These are phyloP conservation scores for Trichoderma arundinaceum DNA, from an alignment of 2,329 filamentous ascomycete species.

Conservation along the genomic window DNA sequence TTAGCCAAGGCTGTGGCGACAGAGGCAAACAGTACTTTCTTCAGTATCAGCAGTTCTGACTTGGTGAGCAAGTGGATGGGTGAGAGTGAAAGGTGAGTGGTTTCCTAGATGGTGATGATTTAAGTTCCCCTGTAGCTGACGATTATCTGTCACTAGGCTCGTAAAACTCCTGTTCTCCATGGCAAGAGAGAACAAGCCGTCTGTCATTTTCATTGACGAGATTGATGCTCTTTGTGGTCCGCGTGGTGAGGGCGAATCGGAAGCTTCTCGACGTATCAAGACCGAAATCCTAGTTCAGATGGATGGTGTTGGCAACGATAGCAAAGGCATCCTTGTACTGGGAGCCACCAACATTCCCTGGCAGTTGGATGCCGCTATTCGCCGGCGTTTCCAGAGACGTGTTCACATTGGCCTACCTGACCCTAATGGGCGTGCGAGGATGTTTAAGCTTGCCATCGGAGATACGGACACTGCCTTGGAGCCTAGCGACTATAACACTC, in stretches of 20 bases:
- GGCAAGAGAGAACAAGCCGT: constrained; percentile 96
- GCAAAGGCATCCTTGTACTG: constrained; percentile 88
- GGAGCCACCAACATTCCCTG: constrained; percentile 98
- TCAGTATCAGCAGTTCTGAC: constrained; percentile 97
- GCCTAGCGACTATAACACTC: constrained; percentile 75
- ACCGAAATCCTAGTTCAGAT: constrained; percentile 98
- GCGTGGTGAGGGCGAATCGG: constrained; percentile 91
- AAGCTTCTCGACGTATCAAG: constrained; percentile 96
- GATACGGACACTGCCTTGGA: constrained; percentile 86
- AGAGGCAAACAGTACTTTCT: constrained; percentile 98
- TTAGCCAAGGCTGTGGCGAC: constrained; percentile 97
- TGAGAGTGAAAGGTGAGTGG: constrained; percentile 85
- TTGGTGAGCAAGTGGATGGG: constrained; percentile 99
- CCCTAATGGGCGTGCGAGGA: constrained; percentile 80
- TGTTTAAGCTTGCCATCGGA: constrained; percentile 96
- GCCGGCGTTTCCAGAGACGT: constrained; percentile 91
- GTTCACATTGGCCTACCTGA: constrained; percentile 96
- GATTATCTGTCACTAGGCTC: constrained; percentile 59
- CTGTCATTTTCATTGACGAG: constrained; percentile 98
- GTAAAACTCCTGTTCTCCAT: constrained; percentile 98
- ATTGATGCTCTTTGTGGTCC: constrained; percentile 96
- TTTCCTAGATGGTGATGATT: background rate
- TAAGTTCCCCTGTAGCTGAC: constrained; percentile 35
- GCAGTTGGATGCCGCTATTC: constrained; percentile 96
- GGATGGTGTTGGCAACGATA: constrained; percentile 98